phyloP scores from a whole-genome alignment of 148 eudicot species.

The Selenicereus undatus region DNA sequence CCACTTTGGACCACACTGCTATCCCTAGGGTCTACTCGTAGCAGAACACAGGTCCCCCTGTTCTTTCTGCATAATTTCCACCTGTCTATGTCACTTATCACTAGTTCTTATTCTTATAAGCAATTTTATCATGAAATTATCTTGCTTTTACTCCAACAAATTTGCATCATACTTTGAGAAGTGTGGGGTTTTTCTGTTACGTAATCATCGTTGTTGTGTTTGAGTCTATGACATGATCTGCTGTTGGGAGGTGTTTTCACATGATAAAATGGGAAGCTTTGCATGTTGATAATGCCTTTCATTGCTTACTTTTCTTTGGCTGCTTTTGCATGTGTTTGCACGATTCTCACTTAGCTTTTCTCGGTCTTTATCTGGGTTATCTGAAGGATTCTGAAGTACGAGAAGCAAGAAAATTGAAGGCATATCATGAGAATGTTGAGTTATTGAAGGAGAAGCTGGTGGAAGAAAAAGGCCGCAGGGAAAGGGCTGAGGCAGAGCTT shows the following conservation, averaged over 20 bases:
- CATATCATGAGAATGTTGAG: constrained; percentile 68
- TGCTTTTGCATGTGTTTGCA: neutral
- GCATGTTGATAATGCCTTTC: neutral
- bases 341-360: neutral
- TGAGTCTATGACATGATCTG: neutral
- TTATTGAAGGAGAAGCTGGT: constrained; percentile 73
- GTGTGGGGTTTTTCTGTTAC: neutral
- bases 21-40: neutral
- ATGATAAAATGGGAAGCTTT: neutral
- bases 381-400: constrained; percentile 80
- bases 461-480: constrained; percentile 76
- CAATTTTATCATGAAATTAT: neutral
- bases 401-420: constrained; percentile 76
- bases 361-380: neutral
- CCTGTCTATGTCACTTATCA: neutral
- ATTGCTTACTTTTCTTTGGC: neutral
- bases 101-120: neutral
- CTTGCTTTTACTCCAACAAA: neutral
- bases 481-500: constrained; percentile 71
- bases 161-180: neutral
- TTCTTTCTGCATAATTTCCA: neutral
- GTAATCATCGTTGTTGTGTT: neutral
- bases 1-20: too few relatives aligned
- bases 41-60: neutral
- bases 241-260: neutral